These are phyloP conservation scores for Ophiostoma montium DNA, from an alignment of 2,329 filamentous ascomycete species.

Conservation along the genomic window DNA sequence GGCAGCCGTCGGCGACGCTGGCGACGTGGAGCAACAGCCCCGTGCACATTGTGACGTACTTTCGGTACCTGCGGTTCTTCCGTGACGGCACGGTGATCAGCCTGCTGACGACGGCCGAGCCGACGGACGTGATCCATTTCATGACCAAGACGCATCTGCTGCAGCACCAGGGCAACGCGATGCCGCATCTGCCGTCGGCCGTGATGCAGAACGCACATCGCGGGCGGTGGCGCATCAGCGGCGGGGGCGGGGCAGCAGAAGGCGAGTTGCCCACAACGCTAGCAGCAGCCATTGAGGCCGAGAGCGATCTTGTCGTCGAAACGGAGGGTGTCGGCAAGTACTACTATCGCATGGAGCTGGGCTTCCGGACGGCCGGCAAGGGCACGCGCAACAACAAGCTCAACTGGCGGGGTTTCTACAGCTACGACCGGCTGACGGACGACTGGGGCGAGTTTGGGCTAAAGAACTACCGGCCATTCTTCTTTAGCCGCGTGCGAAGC, in stretches of 20 bases:
- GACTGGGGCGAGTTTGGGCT: slow-evolving; percentile 73
- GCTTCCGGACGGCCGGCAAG: slow-evolving; percentile 49
- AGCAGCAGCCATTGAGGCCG: slow-evolving; percentile 27
- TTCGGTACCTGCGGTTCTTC: slow-evolving; percentile 91
- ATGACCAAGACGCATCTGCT: slow-evolving; percentile 57
- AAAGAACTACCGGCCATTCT: slow-evolving; percentile 50
- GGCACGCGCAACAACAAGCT: slow-evolving; percentile 72
- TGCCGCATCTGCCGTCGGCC: slow-evolving; percentile 28
- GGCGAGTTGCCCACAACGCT: background rate
- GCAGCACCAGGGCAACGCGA: slow-evolving; percentile 24
- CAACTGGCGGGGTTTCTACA: slow-evolving; percentile 79
- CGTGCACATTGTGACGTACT: slow-evolving; percentile 94
- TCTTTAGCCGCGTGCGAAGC: slow-evolving; percentile 52
- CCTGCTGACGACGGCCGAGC: slow-evolving; percentile 68
- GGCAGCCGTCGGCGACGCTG: slow-evolving; percentile 55
- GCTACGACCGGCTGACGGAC: slow-evolving; percentile 76
- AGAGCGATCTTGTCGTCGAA: slow-evolving; percentile 66
- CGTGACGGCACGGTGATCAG: slow-evolving; percentile 75
- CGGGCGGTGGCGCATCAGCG: slow-evolving; percentile 36
- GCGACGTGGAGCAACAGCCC: slow-evolving; percentile 59
- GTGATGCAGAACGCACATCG: slow-evolving; percentile 57
- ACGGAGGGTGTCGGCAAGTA: slow-evolving; percentile 80
- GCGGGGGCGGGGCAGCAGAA: slow-evolving; percentile 13
- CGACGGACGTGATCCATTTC: slow-evolving; percentile 74
- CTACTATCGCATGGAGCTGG: slow-evolving; percentile 68